Percentiles rank a stretch among this genome's conserved stretches.
phyloP scores from a whole-genome alignment of 805 yeast genomes.

The Ogataea pignaliae region DNA sequence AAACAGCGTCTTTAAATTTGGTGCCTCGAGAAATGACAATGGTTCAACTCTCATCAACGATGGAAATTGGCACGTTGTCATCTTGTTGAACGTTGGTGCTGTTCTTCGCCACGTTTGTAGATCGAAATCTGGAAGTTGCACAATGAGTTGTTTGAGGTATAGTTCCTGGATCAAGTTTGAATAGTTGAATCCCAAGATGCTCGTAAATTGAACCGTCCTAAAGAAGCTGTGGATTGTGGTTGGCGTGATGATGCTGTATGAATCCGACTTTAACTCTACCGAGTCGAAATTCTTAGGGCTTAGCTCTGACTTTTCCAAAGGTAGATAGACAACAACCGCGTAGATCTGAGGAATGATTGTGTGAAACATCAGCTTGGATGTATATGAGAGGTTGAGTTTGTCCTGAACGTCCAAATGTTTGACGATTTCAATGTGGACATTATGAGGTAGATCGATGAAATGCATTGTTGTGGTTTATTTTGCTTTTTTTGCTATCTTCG shows the following conservation, averaged over 20 bases:
- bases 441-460: conserved; percentile 20
- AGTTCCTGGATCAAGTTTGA: conserved; percentile 21
- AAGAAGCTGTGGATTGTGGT: conserved; percentile 15
- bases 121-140: conserved; percentile 19
- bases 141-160: conserved; percentile 19
- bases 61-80: conserved; percentile 22
- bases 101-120: conserved; percentile 20
- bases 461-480: conserved; percentile 12
- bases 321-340: conserved; percentile 14
- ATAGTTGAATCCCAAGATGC: conserved; percentile 21
- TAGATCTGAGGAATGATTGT: conserved; percentile 20
- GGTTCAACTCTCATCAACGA: conserved; percentile 17
- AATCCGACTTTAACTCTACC: conserved; percentile 16
- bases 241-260: conserved; percentile 12
- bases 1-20: conserved; percentile 19
- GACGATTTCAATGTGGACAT: conserved; percentile 19
- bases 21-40: conserved; percentile 21
- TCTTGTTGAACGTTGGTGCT: conserved; percentile 12
- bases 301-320: neutral
- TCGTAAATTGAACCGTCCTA: conserved; percentile 8
- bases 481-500: neutral
- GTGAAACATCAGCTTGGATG: conserved; percentile 18
- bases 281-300: conserved; percentile 11
- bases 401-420: conserved; percentile 13
- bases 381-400: conserved; percentile 14